These are phyloP conservation scores for Cymbopogon flexuosus DNA, from an alignment of 202 grass and related monocot species.

Conservation along the genomic window DNA sequence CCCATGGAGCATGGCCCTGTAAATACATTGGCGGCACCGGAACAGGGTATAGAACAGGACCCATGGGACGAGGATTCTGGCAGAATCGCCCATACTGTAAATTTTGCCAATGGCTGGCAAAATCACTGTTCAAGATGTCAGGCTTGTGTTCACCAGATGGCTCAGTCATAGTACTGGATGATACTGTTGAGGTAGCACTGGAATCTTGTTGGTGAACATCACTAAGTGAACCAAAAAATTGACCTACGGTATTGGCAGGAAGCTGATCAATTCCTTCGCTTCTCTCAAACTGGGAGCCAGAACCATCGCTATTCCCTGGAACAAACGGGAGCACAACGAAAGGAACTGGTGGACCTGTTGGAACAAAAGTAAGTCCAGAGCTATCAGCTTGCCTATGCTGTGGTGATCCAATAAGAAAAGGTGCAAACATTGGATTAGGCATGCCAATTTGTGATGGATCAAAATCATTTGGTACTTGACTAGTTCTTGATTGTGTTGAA, in stretches of 20 bases:
- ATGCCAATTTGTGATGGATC: constrained; percentile 36
- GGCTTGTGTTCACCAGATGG: constrained; percentile 46
- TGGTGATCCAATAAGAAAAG: constrained; percentile 49
- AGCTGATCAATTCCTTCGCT: constrained; percentile 53
- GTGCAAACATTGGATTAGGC: constrained; percentile 54
- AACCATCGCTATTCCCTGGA: constrained; percentile 39
- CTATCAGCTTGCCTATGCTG: constrained; percentile 56
- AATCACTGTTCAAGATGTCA: constrained; percentile 85
- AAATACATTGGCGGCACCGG: constrained; percentile 39
- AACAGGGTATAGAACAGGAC: constrained; percentile 40
- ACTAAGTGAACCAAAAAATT: constrained; percentile 43
- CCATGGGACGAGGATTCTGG: constrained; percentile 39
- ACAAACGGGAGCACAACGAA: constrained; percentile 46
- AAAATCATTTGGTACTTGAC: constrained; percentile 48
- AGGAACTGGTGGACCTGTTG: constrained; percentile 63
- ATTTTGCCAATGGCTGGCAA: constrained; percentile 56
- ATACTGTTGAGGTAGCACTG: constrained; percentile 29
- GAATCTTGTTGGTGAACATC: constrained; percentile 46
- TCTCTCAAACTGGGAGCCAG: constrained; percentile 46
- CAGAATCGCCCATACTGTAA: constrained; percentile 70
- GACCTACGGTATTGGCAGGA: constrained; percentile 46
- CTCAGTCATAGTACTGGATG: constrained; percentile 32
- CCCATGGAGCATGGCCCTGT: constrained; percentile 59
- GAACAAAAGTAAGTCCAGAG: constrained; percentile 61
- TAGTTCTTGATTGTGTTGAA: constrained; percentile 30